A percentile compares a stretch with the other conserved stretches of the same genome.
phyloP scores from a whole-genome alignment of 345 rosid genomes.

The Syzygium aromaticum region DNA sequence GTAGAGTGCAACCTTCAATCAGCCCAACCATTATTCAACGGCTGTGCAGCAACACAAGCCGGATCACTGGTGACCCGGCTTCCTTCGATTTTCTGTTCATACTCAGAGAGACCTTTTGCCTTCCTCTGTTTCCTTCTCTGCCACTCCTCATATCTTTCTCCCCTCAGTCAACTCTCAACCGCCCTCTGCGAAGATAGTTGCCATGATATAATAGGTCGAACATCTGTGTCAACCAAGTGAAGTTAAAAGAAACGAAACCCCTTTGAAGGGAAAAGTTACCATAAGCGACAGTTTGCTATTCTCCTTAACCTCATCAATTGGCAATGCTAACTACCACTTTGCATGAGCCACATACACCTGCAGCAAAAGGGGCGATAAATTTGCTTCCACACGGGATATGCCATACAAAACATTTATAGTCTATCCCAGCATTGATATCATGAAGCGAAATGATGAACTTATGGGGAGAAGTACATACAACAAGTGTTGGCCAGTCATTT shows the following conservation, averaged over 20 bases:
- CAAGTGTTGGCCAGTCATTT: conserved; percentile 85
- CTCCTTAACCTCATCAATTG: conserved; percentile 72
- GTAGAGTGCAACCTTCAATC: conserved; percentile 82
- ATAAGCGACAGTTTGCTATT: conserved; percentile 61
- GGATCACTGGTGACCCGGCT: conserved; percentile 72
- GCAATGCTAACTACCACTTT: conserved; percentile 64
- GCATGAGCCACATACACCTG: conserved; percentile 78
- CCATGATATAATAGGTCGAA: neutral
- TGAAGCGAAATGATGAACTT: neutral
- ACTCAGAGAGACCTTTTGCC: conserved; percentile 59
- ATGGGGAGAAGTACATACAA: conserved; percentile 29
- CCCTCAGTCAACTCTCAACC: conserved; percentile 83
- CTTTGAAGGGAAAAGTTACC: conserved; percentile 26
- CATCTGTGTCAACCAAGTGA: neutral
- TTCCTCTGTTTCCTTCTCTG: conserved; percentile 60
- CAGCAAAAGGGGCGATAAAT: neutral
- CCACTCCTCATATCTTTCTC: conserved; percentile 82
- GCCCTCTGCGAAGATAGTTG: conserved; percentile 40
- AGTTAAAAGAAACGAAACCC: neutral
- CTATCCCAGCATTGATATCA: neutral
- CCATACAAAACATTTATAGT: neutral
- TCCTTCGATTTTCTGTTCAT: conserved; percentile 42
- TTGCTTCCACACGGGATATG: neutral
- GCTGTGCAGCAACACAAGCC: conserved; percentile 30
- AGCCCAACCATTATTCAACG: conserved; percentile 83